These are phyloP conservation scores for Rasamsonia emersonii DNA, from an alignment of 2,329 filamentous ascomycete species.

Conservation along the genomic window DNA sequence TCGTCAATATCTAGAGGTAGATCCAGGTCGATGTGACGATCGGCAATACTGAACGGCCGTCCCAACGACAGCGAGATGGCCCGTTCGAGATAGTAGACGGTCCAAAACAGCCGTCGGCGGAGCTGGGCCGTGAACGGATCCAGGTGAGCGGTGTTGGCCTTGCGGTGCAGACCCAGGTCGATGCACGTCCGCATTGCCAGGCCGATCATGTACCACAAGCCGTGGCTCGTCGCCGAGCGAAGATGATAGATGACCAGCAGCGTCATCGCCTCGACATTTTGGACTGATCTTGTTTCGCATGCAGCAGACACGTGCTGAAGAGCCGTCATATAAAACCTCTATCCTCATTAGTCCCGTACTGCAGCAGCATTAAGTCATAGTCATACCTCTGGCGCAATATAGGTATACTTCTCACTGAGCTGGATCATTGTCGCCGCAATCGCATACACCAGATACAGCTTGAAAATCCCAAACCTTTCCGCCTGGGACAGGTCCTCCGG, in stretches of 20 bases:
- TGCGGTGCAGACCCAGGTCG: slow-evolving; percentile 44
- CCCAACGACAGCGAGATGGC: slow-evolving; percentile 44
- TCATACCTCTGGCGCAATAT: slow-evolving; percentile 35
- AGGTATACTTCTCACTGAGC: slow-evolving; percentile 39
- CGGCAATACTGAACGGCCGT: slow-evolving; percentile 43
- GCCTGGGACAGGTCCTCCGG: slow-evolving; percentile 23
- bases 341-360: slow-evolving; percentile 5
- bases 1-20: slow-evolving; percentile 40
- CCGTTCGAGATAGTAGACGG: slow-evolving; percentile 43
- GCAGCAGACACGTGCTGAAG: slow-evolving; percentile 43
- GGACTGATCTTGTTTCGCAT: slow-evolving; percentile 40
- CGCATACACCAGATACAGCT: slow-evolving; percentile 45
- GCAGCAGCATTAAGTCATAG: neutral
- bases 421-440: slow-evolving; percentile 44
- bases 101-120: slow-evolving; percentile 44
- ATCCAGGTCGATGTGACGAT: slow-evolving; percentile 44
- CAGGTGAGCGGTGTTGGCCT: slow-evolving; percentile 35
- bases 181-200: slow-evolving; percentile 47
- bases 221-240: slow-evolving; percentile 42
- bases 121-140: slow-evolving; percentile 37
- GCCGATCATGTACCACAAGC: slow-evolving; percentile 48
- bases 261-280: slow-evolving; percentile 47
- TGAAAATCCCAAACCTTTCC: slow-evolving; percentile 42
- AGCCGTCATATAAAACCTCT: slow-evolving; percentile 43
- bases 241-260: slow-evolving; percentile 45